Percentiles rank a stretch among this genome's conserved stretches.
Conservation (phyloP, 192 early-diverging fungal species). For the Coemansia sp. region DNA sequence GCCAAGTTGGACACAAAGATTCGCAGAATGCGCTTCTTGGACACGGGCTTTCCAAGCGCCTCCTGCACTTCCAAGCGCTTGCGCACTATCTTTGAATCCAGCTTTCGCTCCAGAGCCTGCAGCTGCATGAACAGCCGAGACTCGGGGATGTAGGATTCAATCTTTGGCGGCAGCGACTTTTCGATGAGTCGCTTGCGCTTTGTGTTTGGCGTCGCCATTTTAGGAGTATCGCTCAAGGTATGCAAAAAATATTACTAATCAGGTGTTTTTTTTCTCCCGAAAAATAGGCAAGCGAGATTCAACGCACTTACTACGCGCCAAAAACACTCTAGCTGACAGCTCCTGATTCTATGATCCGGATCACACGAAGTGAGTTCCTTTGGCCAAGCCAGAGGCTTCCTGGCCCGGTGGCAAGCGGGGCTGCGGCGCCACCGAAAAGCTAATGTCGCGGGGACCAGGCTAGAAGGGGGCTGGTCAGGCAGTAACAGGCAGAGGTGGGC, state of each 20-base stretch:
- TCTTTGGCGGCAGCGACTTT: slow-evolving; percentile 57
- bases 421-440: neutral
- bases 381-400: neutral
- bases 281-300: neutral
- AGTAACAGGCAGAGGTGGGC: too few relatives aligned
- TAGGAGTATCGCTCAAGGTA: neutral
- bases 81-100: slow-evolving; percentile 87
- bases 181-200: slow-evolving; percentile 49
- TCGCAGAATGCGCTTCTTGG: slow-evolving; percentile 75
- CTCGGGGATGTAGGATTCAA: slow-evolving; percentile 90
- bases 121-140: slow-evolving; percentile 84
- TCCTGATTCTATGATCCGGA: neutral
- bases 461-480: too few relatives aligned
- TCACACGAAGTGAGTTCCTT: neutral
- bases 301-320: neutral
- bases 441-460: too few relatives aligned
- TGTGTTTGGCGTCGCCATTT: slow-evolving; percentile 28
- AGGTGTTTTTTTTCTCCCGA: neutral
- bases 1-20: slow-evolving; percentile 91
- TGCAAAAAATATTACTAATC: neutral
- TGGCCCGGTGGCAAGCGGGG: neutral
- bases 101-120: slow-evolving; percentile 79
- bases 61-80: slow-evolving; percentile 91
- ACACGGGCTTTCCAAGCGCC: slow-evolving; percentile 68
- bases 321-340: neutral